Evolutionary conservation across 2,329 filamentous ascomycete species (phyloP).

Genomic region (Stagonosporopsis vannaccii): DNA sequence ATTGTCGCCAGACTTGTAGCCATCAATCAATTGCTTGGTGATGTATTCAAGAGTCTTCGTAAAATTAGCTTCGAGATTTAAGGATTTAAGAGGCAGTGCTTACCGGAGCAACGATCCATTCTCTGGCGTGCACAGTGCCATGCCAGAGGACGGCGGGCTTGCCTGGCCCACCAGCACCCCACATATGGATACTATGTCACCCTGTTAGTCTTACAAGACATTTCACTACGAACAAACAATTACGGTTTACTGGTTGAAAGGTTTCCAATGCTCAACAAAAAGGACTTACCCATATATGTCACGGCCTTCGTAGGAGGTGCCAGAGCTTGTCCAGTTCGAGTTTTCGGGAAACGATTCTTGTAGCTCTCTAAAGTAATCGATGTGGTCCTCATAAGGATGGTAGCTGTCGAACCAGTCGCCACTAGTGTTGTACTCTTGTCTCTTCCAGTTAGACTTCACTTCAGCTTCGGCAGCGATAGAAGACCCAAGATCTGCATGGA

Average conservation of each 20-base stretch:
- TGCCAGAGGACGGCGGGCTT: constrained; percentile 36
- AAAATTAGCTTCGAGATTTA: background rate
- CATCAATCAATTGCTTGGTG: constrained; percentile 35
- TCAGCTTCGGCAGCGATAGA: constrained; percentile 52
- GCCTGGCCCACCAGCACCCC: constrained; percentile 40
- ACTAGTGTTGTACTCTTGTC: constrained; percentile 26
- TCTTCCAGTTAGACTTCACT: constrained; percentile 51
- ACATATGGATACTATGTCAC: constrained; percentile 34
- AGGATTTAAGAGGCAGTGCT: background rate
- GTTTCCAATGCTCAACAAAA: background rate
- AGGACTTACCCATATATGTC: constrained; percentile 33
- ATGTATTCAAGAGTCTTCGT: constrained; percentile 37
- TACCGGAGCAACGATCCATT: constrained; percentile 54
- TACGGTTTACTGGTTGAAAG: too few species aligned
- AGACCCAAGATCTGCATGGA: constrained; percentile 56
- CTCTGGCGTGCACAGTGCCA: constrained; percentile 42
- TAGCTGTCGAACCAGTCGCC: constrained; percentile 44
- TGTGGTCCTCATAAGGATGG: constrained; percentile 41
- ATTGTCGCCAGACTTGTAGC: constrained; percentile 37
- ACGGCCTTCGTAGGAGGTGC: constrained; percentile 41
- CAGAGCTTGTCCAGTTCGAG: constrained; percentile 40
- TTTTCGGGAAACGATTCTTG: constrained; percentile 36
- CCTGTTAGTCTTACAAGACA: too few species aligned
- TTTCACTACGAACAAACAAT: too few species aligned
- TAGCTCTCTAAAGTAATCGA: constrained; percentile 33